These are phyloP conservation scores for Echinosophora koreensis DNA, from an alignment of 306 rosid genomes.

Conservation along the genomic window DNA sequence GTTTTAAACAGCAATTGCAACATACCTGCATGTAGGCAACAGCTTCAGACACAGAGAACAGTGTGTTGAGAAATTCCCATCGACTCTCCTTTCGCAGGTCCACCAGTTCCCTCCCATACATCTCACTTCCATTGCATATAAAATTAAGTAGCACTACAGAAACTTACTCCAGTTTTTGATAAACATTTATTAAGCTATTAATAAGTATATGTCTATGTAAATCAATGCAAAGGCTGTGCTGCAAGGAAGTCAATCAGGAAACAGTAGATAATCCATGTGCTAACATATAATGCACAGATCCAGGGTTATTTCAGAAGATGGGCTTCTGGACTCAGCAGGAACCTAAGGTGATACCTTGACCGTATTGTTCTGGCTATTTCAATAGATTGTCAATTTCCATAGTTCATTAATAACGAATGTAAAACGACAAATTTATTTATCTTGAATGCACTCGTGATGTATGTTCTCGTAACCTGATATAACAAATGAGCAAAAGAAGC, in stretches of 20 bases:
- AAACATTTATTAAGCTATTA: constrained; percentile 45
- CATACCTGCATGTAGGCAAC: constrained; percentile 99
- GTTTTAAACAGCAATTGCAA: constrained; percentile 38
- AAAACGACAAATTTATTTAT: constrained; percentile 8
- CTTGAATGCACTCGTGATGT: constrained; percentile 32
- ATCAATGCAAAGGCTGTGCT: constrained; percentile 9
- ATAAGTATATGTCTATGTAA: constrained; percentile 28
- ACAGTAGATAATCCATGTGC: constrained; percentile 32
- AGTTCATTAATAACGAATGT: constrained; percentile 19
- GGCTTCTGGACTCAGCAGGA: constrained; percentile 22
- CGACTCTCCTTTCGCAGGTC: constrained; percentile 87
- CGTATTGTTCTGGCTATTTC: constrained; percentile 33
- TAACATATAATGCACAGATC: constrained; percentile 38
- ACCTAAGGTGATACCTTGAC: constrained; percentile 36
- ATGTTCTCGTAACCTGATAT: constrained; percentile 11
- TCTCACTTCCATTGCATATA: constrained; percentile 83
- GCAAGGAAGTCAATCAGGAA: constrained; percentile 30
- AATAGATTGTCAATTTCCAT: constrained; percentile 32
- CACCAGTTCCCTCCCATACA: constrained; percentile 96
- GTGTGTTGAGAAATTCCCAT: constrained; percentile 96
- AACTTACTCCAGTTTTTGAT: constrained; percentile 50
- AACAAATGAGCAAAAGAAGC: constrained; percentile 19
- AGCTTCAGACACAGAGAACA: constrained; percentile 97
- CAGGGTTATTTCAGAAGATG: constrained; percentile 37
- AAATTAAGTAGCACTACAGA: constrained; percentile 59